Base-by-base conservation (phyloP, 2,329 filamentous ascomycete genomes). In the Waltergamsia citrina region DNA sequence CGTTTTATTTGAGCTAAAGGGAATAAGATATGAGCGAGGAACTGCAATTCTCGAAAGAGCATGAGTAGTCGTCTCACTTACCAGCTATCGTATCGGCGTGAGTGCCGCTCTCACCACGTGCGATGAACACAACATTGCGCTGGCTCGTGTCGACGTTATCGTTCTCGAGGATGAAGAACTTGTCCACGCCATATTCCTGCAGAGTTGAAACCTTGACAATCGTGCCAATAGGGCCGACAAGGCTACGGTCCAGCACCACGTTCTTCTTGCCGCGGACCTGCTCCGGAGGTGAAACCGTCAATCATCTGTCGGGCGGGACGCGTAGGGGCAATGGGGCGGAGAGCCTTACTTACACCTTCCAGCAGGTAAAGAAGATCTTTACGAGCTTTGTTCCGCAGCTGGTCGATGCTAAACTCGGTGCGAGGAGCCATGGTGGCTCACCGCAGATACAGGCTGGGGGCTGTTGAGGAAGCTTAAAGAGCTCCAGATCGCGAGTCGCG, bases 201-300 rank as follows among this genome's bases (percentile, higher is more conserved):
- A 95, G 72, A 8, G 85, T 90, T 16, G 90, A 90, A 52, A 95
- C 94, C 57, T 95, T 95, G 62, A 94, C 86, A 45, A 98, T 81
- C 39, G 90, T 72, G 39, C 88, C 86, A 46, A 98, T 74, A 20
- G 88, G 85, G 17, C 90, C 92, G 45, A 90, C 87, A 47, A 98
- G 71, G 48, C 80, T 81, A 59, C 83, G 85, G 57, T 96, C 90
- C 52, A 98, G 81, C 34, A 98, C 84, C 41, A 98, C 69, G 52
- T 95, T 96, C 71, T 98, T 98, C 75, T 96, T 98, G 47, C 93
- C 93, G 54, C 90, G 85, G 44, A 96, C 86, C 92, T 98, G 52
- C 38, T 29, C 41, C 34, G 40, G 14, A 37, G 32, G 6, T 6
- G 15, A 26, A 10, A 6, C 24, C 41, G 32, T 39, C 38, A 38